These are phyloP conservation scores for Planoprotostelium fungivorum DNA, from an alignment of 78 protist species.

Conservation along the genomic window DNA sequence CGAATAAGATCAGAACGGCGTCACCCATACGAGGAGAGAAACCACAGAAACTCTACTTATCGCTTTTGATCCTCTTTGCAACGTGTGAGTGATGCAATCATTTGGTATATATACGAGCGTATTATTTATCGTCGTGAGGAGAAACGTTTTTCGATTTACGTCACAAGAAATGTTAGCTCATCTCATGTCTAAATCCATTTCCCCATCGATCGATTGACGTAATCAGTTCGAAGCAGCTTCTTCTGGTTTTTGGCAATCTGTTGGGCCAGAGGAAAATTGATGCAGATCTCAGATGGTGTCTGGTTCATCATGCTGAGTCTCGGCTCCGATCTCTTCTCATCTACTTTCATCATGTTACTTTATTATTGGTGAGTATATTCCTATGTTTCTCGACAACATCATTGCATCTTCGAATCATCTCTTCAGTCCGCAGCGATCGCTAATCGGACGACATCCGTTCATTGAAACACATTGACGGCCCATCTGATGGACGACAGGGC, in stretches of 20 bases:
- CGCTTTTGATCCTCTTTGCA: not conserved
- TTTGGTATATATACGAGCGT: too few species aligned
- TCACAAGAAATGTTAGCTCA: too few species aligned
- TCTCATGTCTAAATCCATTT: too few species aligned
- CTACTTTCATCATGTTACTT: not conserved
- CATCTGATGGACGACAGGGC: not conserved
- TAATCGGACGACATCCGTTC: too few species aligned
- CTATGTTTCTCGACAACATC: too few species aligned
- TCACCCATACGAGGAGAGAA: not conserved
- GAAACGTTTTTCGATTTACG: too few species aligned
- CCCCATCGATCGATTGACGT: not conserved
- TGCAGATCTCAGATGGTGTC: not conserved
- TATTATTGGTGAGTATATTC: not conserved
- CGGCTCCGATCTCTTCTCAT: not conserved
- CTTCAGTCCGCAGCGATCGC: too few species aligned
- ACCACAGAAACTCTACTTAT: not conserved
- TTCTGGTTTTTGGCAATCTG: not conserved
- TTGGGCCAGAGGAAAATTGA: not conserved
- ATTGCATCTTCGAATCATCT: too few species aligned
- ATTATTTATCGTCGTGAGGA: too few species aligned
- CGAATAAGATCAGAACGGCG: not conserved
- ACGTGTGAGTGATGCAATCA: not conserved
- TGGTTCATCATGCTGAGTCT: not conserved
- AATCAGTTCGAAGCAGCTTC: not conserved
- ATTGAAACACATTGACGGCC: not conserved